Conservation (phyloP, 2,329 filamentous ascomycete species). For the Zasmidium citrigriseum region DNA sequence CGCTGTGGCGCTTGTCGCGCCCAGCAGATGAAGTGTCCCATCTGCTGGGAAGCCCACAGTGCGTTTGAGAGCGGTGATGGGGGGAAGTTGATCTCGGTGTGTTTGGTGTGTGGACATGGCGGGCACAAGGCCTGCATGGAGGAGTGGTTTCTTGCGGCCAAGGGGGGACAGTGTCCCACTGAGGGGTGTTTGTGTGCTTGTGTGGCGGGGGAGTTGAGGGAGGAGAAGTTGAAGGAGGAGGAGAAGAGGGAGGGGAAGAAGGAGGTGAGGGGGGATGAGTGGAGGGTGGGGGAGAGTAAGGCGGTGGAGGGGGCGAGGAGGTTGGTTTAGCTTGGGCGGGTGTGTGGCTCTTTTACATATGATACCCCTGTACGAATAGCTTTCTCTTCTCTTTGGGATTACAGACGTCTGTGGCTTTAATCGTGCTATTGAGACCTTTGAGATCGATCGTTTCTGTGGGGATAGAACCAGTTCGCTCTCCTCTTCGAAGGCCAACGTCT, state of each 20-base stretch:
- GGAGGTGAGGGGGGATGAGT: constrained; percentile 42
- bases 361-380: constrained; percentile 1
- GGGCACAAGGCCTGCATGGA: constrained; percentile 60
- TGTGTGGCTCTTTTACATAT: neutral
- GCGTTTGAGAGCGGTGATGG: constrained; percentile 28
- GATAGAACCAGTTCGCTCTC: too few relatives aligned
- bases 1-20: constrained; percentile 54
- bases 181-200: constrained; percentile 63
- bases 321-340: neutral
- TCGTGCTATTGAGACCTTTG: too few relatives aligned
- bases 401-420: too few relatives aligned
- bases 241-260: constrained; percentile 39
- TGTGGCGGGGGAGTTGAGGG: constrained; percentile 15
- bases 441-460: too few relatives aligned
- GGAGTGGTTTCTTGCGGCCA: constrained; percentile 55
- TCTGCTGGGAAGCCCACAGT: constrained; percentile 47
- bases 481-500: too few relatives aligned
- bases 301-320: constrained; percentile 43
- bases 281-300: constrained; percentile 44
- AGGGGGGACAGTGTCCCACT: constrained; percentile 59
- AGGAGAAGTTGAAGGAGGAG: constrained; percentile 25
- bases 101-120: constrained; percentile 62
- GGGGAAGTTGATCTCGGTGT: constrained; percentile 43
- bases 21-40: constrained; percentile 45
- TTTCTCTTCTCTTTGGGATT: too few relatives aligned